phyloP scores from a whole-genome alignment of 192 early-diverging fungal species.

The Backusella tarrabulga region DNA sequence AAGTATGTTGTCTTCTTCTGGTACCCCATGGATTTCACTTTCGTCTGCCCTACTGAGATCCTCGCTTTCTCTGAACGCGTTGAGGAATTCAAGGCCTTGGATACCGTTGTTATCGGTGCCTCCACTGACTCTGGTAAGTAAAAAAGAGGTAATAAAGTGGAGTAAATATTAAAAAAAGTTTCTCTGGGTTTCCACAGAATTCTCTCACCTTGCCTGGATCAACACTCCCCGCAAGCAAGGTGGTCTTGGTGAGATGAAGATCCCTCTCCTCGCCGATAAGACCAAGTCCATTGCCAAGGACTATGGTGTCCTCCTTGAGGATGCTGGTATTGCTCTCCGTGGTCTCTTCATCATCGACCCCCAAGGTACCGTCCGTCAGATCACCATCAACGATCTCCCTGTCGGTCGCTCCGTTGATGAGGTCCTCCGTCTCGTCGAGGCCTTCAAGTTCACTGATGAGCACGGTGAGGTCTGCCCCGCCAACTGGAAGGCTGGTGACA shows the following conservation, averaged over 20 bases:
- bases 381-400: constrained; percentile 88
- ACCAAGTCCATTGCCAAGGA: constrained; percentile 87
- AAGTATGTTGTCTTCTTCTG: constrained; percentile 39
- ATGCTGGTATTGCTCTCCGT: constrained; percentile 77
- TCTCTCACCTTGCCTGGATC: constrained; percentile 88
- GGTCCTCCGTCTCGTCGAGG: constrained; percentile 85
- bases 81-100: constrained; percentile 77
- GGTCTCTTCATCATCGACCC: constrained; percentile 93
- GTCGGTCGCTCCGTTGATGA: constrained; percentile 88
- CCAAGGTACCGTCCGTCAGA: constrained; percentile 77
- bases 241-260: constrained; percentile 89
- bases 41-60: constrained; percentile 94
- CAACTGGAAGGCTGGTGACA: constrained; percentile 76
- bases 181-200: constrained; percentile 47
- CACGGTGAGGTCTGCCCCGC: constrained; percentile 79
- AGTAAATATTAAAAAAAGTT: not conserved
- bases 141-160: not conserved
- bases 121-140: constrained; percentile 56
- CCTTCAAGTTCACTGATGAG: constrained; percentile 90
- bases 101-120: constrained; percentile 72
- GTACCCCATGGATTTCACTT: constrained; percentile 93
- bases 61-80: constrained; percentile 85
- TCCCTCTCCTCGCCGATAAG: constrained; percentile 67
- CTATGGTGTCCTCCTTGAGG: constrained; percentile 85
- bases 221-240: constrained; percentile 83